These are phyloP conservation scores for Puccinia triticina DNA, from an alignment of 1,284 basidiomycete genomes.

Conservation along the genomic window DNA sequence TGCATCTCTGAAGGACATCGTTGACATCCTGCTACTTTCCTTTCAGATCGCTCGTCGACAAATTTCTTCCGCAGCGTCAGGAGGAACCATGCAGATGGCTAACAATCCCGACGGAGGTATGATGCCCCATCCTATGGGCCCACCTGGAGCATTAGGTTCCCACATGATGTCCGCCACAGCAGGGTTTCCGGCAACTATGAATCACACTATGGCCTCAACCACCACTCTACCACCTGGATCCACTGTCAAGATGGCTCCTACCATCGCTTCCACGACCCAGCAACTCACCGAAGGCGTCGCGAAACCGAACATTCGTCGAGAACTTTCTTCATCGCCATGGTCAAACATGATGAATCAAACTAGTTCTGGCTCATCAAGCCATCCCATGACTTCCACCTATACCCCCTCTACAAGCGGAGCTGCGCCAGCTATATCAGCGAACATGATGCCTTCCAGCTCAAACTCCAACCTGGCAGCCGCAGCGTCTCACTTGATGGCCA, in stretches of 20 bases:
- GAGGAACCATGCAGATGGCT: no score
- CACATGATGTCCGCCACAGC: no score
- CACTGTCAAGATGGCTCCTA: background rate
- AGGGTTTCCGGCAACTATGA: background rate
- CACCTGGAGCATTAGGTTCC: no score
- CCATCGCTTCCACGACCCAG: background rate
- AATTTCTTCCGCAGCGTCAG: background rate
- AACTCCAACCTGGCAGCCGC: no score
- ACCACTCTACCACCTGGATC: background rate
- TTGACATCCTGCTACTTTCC: background rate
- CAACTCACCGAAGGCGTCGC: background rate
- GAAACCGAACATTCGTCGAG: background rate
- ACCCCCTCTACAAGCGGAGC: background rate
- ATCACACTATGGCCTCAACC: background rate
- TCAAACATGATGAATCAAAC: background rate
- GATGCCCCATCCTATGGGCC: background rate
- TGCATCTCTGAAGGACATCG: background rate
- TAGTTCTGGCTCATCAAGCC: background rate
- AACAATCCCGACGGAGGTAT: no score
- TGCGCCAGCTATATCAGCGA: background rate
- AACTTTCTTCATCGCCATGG: background rate
- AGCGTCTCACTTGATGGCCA: background rate
- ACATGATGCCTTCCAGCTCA: no score
- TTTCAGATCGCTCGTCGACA: background rate
- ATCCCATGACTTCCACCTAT: background rate